Base-by-base conservation (phyloP, 306 rosid genomes). In the Pterocarpus macrocarpus region DNA sequence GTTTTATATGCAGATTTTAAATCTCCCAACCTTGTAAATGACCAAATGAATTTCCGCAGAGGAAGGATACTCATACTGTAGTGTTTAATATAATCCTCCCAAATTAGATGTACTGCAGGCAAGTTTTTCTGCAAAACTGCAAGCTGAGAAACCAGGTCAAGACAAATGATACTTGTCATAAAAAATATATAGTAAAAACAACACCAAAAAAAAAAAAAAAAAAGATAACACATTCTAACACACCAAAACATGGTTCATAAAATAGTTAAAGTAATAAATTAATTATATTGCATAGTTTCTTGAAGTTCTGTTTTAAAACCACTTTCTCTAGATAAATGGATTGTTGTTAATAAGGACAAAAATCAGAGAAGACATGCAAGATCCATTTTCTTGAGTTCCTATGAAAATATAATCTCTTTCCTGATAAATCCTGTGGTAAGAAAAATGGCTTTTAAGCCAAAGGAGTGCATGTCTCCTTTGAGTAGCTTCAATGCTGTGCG, bases 81-180 rank as follows among this genome's bases (percentile, higher is more conserved):
- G 69, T 83, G 69, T 78, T 85, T 86, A 81, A 77, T 76, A 80
- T 86, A 91, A 59, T 94, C 95, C 81, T 74, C 61, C 97, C 98
- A 94, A 47, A 94, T 86, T 56, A 84, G 87, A 82, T 85, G 92
- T 69, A 79, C 97, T 16, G 91, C 87, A 79, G 91, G 78, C 85
- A 89, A 81, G 87, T 89, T 89, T 84, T 90, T 77, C 88, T 84
- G 92, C 85, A 83, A 75, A 87, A 94, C 98, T 85, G 97, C 97
- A 90, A 94, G 84, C 98, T 94, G 90, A 81, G 68, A 81, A 84
- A 82, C 78, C 82, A 50, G 69, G 85, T 49, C 61, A 82, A 85
- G 81, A 69, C 45, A 78, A 78, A 64, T 82, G 45, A 47, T 63
- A 77, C 5, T 50, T 17, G 33, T 81, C 64, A 34, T 57, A 39